These are phyloP conservation scores for Aspergillus asperescens DNA, from an alignment of 495 filamentous ascomycete species.

Conservation along the genomic window DNA sequence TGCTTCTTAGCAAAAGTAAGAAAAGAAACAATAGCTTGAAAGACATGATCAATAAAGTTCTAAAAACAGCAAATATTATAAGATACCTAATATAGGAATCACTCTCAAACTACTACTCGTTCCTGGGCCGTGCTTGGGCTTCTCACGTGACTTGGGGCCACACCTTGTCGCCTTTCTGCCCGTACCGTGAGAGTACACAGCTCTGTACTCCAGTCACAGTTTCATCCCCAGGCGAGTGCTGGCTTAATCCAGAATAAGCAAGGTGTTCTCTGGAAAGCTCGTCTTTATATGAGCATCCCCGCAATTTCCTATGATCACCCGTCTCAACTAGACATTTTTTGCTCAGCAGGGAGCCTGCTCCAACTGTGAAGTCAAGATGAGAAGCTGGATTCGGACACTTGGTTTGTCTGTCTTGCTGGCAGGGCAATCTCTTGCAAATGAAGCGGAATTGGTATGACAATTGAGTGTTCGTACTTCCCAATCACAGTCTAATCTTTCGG, in stretches of 20 bases:
- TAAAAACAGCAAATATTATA: too few relatives aligned
- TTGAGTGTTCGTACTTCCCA: constrained; percentile 18
- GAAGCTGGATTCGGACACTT: constrained; percentile 47
- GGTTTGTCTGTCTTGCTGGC: constrained; percentile 47
- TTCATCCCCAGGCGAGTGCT: constrained; percentile 10
- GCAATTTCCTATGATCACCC: constrained; percentile 13
- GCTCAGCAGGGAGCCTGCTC: constrained; percentile 28
- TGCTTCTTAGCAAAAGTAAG: too few relatives aligned
- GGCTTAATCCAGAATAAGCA: constrained; percentile 3
- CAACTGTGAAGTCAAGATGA: constrained; percentile 41
- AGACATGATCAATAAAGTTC: too few relatives aligned
- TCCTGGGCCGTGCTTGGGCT: too few relatives aligned
- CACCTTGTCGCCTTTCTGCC: neutral
- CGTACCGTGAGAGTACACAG: constrained; percentile 26
- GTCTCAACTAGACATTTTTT: constrained; percentile 6
- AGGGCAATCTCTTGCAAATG: constrained; percentile 52
- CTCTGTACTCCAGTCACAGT: constrained; percentile 30
- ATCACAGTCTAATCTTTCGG: constrained; percentile 14
- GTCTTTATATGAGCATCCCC: neutral
- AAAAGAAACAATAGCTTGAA: too few relatives aligned
- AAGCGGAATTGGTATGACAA: constrained; percentile 54
- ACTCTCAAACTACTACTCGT: too few relatives aligned
- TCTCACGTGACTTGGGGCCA: neutral
- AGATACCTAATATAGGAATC: too few relatives aligned
- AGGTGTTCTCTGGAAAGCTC: neutral